Percentiles rank a stretch among this genome's conserved stretches.
Evolutionary conservation across 208 protist genomes (phyloP).

Genomic region (Leishmania tropica): DNA sequence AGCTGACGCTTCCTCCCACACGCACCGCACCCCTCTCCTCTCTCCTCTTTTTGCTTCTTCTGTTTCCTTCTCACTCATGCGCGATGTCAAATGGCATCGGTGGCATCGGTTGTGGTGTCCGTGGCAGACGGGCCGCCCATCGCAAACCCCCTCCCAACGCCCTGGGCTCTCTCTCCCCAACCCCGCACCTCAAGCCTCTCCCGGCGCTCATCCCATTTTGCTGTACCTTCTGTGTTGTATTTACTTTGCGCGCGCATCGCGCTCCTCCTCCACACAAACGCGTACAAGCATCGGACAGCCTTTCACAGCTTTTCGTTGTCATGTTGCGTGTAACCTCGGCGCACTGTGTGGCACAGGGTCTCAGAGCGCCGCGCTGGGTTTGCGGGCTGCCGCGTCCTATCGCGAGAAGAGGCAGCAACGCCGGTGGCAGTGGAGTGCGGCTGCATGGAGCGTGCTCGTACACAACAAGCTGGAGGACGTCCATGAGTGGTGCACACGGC

Average conservation of each 20-base stretch:
- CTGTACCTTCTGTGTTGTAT: background rate
- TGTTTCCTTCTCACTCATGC: background rate
- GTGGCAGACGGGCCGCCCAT: background rate
- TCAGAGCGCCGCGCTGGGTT: background rate
- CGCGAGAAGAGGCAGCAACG: background rate
- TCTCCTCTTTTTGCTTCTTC: background rate
- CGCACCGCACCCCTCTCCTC: background rate
- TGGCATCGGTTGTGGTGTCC: background rate
- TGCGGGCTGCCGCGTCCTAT: background rate
- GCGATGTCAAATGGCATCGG: too few species aligned
- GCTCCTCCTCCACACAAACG: background rate
- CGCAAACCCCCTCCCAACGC: background rate
- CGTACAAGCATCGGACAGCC: background rate
- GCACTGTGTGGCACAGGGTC: background rate
- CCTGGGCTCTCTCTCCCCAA: too few species aligned
- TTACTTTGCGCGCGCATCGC: background rate
- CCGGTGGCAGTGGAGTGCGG: background rate
- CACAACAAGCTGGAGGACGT: background rate
- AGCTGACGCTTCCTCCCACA: background rate
- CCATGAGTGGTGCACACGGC: background rate
- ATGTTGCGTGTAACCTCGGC: constrained; percentile 5
- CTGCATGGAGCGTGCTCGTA: background rate
- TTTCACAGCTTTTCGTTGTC: background rate
- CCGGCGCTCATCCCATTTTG: background rate
- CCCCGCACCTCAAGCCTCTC: background rate